A percentile compares a stretch with the other conserved stretches of the same genome.
These are phyloP conservation scores for Talaromyces amestolkiae DNA, from an alignment of 2,329 filamentous ascomycete genomes.

Conservation along the genomic window DNA sequence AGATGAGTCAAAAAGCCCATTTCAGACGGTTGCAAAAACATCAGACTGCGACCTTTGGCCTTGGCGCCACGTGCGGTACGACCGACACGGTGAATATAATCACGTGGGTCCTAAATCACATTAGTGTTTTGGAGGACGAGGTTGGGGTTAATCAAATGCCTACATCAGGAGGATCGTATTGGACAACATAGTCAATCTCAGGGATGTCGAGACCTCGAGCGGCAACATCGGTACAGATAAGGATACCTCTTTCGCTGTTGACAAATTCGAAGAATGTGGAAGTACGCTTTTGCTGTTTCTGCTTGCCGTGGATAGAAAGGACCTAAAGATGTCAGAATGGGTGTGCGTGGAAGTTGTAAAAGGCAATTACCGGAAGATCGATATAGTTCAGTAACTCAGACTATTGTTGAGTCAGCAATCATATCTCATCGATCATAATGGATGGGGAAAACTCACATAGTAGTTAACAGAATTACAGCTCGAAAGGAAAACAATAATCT, in stretches of 20 bases:
- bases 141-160: neutral
- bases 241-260: conserved; percentile 76
- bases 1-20: conserved; percentile 89
- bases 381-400: conserved; percentile 95
- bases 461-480: conserved; percentile 94
- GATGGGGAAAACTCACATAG: conserved; percentile 51
- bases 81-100: conserved; percentile 95
- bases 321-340: conserved; percentile 76
- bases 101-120: conserved; percentile 55
- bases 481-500: conserved; percentile 95
- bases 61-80: conserved; percentile 84
- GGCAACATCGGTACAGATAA: conserved; percentile 96
- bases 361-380: conserved; percentile 76
- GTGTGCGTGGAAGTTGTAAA: conserved; percentile 66
- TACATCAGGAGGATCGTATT: conserved; percentile 88
- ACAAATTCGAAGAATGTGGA: conserved; percentile 98
- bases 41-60: conserved; percentile 79
- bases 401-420: conserved; percentile 43
- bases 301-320: conserved; percentile 71
- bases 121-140: neutral
- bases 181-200: conserved; percentile 91
- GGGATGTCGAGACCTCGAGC: conserved; percentile 94
- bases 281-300: conserved; percentile 98
- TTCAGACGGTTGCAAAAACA: conserved; percentile 91
- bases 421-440: too few species aligned